Evolutionary conservation across 163 green algal species (phyloP).

Genomic region (Picocystis sp.): DNA sequence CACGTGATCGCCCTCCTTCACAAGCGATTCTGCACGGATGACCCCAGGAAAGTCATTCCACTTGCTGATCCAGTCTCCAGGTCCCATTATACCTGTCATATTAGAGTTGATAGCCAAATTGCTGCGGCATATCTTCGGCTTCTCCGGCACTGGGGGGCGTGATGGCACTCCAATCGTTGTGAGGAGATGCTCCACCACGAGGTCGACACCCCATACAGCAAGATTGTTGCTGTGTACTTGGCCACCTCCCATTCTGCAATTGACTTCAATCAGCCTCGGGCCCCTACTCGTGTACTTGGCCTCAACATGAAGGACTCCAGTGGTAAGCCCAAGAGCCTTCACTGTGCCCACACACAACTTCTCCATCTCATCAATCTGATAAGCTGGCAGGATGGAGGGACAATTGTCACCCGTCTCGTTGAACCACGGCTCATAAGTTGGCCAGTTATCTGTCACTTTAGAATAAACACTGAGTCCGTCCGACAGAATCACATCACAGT

Average conservation of each 20-base stretch:
- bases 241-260: slow-evolving; percentile 75
- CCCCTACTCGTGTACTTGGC: slow-evolving; percentile 65
- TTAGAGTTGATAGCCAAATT: slow-evolving; percentile 76
- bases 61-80: slow-evolving; percentile 6
- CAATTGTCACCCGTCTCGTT: slow-evolving; percentile 71
- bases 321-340: slow-evolving; percentile 32
- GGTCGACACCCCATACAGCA: slow-evolving; percentile 75
- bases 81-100: slow-evolving; percentile 2
- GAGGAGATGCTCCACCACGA: slow-evolving; percentile 80
- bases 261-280: slow-evolving; percentile 79
- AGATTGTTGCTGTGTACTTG: slow-evolving; percentile 40
- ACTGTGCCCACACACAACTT: slow-evolving; percentile 47
- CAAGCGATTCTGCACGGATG: slow-evolving; percentile 53
- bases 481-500: slow-evolving; percentile 65
- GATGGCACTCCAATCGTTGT: slow-evolving; percentile 55
- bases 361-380: slow-evolving; percentile 58
- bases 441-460: slow-evolving; percentile 79
- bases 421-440: slow-evolving; percentile 72
- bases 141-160: slow-evolving; percentile 36
- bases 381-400: slow-evolving; percentile 56
- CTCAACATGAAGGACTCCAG: slow-evolving; percentile 77
- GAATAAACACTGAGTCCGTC: slow-evolving; percentile 54
- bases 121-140: slow-evolving; percentile 51
- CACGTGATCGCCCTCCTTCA: slow-evolving; percentile 29
- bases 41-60: slow-evolving; percentile 42